phyloP scores from a whole-genome alignment of 768 basidiomycete genomes.

The Podaxis carcinomalis region DNA sequence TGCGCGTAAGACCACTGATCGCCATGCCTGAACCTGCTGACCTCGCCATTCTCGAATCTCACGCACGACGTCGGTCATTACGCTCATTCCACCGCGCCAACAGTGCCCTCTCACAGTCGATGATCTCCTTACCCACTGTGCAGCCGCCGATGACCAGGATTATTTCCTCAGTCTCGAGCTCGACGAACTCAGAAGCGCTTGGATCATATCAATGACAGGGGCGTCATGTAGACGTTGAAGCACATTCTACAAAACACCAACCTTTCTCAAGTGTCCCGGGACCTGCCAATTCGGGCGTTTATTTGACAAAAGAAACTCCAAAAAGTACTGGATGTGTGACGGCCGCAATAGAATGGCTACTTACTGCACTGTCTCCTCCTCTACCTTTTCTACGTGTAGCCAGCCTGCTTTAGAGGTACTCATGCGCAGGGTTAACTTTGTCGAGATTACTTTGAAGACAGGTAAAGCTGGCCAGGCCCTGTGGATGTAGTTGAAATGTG shows the following conservation, averaged over 20 bases:
- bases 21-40: conserved; percentile 99
- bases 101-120: conserved; percentile 94
- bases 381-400: no score
- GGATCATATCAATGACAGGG: conserved; percentile 75
- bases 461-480: no score
- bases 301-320: no score
- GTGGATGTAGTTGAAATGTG: no score
- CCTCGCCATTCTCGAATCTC: conserved; percentile 85
- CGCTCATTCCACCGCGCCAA: conserved; percentile 89
- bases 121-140: conserved; percentile 84
- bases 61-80: conserved; percentile 78
- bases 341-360: no score
- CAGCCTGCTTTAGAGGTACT: no score
- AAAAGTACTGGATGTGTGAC: no score
- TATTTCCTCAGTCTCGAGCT: conserved; percentile 88
- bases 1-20: conserved; percentile 39
- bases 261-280: no score
- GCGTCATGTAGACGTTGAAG: conserved; percentile 74
- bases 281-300: no score
- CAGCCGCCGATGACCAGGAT: conserved; percentile 79
- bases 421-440: no score
- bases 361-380: no score
- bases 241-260: conserved; percentile 44
- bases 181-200: conserved; percentile 84
- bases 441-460: no score